Conservation (phyloP, 495 filamentous ascomycete species). For the Barbatosphaeria neglecta region DNA sequence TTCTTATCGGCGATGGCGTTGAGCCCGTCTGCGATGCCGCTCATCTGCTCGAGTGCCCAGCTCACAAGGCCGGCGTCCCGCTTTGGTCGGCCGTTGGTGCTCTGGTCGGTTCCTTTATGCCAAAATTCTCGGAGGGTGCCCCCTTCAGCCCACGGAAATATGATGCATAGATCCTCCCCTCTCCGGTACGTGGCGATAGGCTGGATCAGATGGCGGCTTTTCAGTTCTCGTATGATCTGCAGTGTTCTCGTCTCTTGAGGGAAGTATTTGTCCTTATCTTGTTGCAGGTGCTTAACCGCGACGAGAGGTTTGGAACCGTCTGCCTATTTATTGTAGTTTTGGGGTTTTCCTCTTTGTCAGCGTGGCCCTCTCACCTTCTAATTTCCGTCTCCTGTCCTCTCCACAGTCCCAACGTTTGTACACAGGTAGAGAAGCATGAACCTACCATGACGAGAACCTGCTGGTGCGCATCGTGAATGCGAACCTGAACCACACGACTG, state of each 20-base stretch:
- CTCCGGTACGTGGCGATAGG: constrained; percentile 2
- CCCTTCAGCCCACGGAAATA: constrained; percentile 11
- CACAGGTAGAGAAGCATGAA: background rate
- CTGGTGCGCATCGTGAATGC: background rate
- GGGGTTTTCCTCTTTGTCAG: too few relatives aligned
- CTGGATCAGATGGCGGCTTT: constrained; percentile 3
- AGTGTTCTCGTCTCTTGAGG: background rate
- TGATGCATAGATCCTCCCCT: constrained; percentile 3
- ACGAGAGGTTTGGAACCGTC: background rate
- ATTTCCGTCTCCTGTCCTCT: too few relatives aligned
- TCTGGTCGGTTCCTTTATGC: background rate
- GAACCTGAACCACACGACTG: background rate
- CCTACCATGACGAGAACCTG: background rate
- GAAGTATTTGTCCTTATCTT: background rate
- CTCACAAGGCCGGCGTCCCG: background rate
- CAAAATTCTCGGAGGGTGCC: constrained; percentile 8
- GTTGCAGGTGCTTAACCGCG: background rate
- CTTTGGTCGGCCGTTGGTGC: background rate
- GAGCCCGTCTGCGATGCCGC: background rate
- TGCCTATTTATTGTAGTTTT: background rate
- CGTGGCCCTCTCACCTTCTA: too few relatives aligned
- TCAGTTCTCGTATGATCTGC: background rate
- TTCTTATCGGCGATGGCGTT: background rate
- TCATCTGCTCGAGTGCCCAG: background rate
- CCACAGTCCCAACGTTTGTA: too few relatives aligned